Percentiles rank a stretch among this genome's conserved stretches.
Conservation (phyloP, 164 flowering plant species). For the Vitis amurensis region DNA sequence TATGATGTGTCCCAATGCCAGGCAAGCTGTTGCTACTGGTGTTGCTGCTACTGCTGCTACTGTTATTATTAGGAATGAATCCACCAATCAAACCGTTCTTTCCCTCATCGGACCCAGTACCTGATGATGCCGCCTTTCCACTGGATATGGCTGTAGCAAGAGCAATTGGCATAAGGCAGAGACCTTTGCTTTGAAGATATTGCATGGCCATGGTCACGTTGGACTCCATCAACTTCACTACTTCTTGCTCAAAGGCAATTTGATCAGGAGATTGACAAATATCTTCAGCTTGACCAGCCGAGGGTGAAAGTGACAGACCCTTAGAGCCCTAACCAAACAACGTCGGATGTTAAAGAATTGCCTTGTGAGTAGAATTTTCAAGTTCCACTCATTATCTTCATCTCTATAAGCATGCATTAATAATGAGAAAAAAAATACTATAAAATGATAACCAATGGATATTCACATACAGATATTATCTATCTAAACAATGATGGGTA, state of each 20-base stretch:
- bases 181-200: conserved; percentile 28
- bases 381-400: background rate
- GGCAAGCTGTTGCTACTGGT: conserved; percentile 3
- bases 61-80: background rate
- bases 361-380: background rate
- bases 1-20: conserved; percentile 1
- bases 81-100: conserved; percentile 2
- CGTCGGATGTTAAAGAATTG: background rate
- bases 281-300: conserved; percentile 18
- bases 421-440: too few relatives aligned
- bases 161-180: conserved; percentile 31
- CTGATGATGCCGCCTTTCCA: conserved; percentile 11
- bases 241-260: conserved; percentile 22
- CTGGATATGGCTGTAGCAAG: conserved; percentile 25
- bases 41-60: conserved; percentile 9
- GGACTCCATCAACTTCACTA: conserved; percentile 27
- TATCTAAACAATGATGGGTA: too few relatives aligned
- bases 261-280: conserved; percentile 14
- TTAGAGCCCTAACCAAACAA: conserved; percentile 12
- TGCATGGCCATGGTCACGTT: conserved; percentile 26
- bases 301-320: conserved; percentile 14
- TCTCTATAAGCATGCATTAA: background rate
- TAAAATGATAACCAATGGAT: too few relatives aligned
- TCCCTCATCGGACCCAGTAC: conserved; percentile 2
- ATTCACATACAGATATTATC: too few relatives aligned